These are phyloP conservation scores for Magnaporthiopsis incrustans DNA, from an alignment of 2,329 filamentous ascomycete species.

Conservation along the genomic window DNA sequence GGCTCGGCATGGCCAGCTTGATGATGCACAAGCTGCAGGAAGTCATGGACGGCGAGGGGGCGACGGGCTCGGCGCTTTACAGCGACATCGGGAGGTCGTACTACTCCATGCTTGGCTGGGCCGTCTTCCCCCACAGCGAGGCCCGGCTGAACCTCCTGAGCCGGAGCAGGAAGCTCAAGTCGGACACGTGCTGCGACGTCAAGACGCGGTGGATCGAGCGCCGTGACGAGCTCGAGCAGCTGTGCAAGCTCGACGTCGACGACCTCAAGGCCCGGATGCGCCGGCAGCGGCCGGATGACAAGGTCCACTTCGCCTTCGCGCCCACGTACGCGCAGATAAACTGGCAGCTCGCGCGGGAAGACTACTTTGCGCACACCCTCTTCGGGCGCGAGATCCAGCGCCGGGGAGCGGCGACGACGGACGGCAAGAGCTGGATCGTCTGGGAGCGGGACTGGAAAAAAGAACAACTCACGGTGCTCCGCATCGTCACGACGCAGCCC, in stretches of 20 bases:
- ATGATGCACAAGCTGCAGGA: slow-evolving; percentile 25
- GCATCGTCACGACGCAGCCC: slow-evolving; percentile 15
- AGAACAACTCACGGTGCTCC: slow-evolving; percentile 22
- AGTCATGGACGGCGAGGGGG: slow-evolving; percentile 24
- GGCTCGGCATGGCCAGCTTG: slow-evolving; percentile 26
- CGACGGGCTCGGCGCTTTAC: slow-evolving; percentile 25
- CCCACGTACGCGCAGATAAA: slow-evolving; percentile 21
- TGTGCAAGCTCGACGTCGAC: slow-evolving; percentile 20
- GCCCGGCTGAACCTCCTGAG: slow-evolving; percentile 22
- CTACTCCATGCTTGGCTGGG: slow-evolving; percentile 27
- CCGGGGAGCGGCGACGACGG: slow-evolving; percentile 18
- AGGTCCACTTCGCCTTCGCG: slow-evolving; percentile 24
- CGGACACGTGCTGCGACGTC: slow-evolving; percentile 4
- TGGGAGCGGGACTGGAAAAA: slow-evolving; percentile 28
- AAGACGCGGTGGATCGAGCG: slow-evolving; percentile 16
- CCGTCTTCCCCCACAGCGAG: slow-evolving; percentile 22
- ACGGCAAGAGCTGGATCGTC: slow-evolving; percentile 22
- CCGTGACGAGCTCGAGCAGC: slow-evolving; percentile 14
- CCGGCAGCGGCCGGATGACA: slow-evolving; percentile 16
- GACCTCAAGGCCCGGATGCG: slow-evolving; percentile 19
- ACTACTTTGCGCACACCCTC: slow-evolving; percentile 19
- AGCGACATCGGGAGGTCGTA: slow-evolving; percentile 25
- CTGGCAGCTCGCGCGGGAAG: slow-evolving; percentile 26
- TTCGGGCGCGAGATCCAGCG: slow-evolving; percentile 11
- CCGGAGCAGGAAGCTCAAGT: background rate